Percentiles rank a stretch among this genome's conserved stretches.
Evolutionary conservation across 495 filamentous ascomycete species (phyloP).

Genomic region (Penicillium tannophilum): DNA sequence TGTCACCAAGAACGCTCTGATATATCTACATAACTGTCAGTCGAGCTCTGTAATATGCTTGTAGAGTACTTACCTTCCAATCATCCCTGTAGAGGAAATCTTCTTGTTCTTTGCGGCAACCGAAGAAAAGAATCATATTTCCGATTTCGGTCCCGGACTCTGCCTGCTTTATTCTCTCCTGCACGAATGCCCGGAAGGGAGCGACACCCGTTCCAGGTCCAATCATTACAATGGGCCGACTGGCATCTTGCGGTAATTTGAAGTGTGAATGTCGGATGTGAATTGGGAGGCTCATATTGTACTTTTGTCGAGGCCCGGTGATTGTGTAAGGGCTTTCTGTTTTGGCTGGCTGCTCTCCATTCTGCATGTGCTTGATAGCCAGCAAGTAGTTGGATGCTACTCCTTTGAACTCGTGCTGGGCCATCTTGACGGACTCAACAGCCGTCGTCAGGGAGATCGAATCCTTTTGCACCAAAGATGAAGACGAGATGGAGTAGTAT

Average conservation of each 20-base stretch:
- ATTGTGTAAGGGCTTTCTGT: constrained; percentile 14
- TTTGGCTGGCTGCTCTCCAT: constrained; percentile 10
- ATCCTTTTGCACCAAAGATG: constrained; percentile 28
- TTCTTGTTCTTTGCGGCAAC: constrained; percentile 1
- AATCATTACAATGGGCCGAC: constrained; percentile 33
- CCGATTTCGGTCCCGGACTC: background rate
- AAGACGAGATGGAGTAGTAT: constrained; percentile 50
- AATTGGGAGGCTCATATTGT: constrained; percentile 22
- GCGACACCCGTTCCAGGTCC: constrained; percentile 37
- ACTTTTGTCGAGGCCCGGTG: constrained; percentile 9
- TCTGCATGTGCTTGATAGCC: too few relatives aligned
- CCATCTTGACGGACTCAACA: constrained; percentile 9
- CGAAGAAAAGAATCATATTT: constrained; percentile 8
- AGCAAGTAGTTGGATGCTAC: too few relatives aligned
- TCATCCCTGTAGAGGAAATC: background rate
- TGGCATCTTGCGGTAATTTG: constrained; percentile 28
- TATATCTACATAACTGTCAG: background rate
- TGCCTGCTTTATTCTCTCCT: constrained; percentile 22
- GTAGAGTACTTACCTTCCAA: background rate
- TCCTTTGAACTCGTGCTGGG: constrained; percentile 22
- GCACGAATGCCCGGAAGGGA: constrained; percentile 30
- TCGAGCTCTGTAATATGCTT: too few relatives aligned
- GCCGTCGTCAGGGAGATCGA: constrained; percentile 32
- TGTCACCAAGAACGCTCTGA: background rate
- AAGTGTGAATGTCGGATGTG: constrained; percentile 39